A percentile compares a stretch with the other conserved stretches of the same genome.
Evolutionary conservation across 371 early-diverging fungal species (phyloP).

Genomic region (Syncephalis plumigaleata): DNA sequence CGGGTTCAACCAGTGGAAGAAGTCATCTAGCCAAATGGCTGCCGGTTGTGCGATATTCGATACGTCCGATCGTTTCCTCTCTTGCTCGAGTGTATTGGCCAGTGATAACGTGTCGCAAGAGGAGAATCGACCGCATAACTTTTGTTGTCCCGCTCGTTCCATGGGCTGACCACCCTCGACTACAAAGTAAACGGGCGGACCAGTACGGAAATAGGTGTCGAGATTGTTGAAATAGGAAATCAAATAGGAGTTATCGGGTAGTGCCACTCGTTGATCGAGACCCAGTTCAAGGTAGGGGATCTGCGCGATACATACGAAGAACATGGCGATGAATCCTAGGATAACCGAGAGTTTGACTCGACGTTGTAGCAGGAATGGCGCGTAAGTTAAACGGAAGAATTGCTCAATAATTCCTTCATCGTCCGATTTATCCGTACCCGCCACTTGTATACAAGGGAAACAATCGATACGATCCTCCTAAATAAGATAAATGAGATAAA

Average conservation of each 20-base stretch:
- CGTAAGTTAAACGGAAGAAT: conserved; percentile 30
- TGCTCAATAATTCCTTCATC: conserved; percentile 31
- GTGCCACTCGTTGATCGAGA: conserved; percentile 48
- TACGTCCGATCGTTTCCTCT: conserved; percentile 37
- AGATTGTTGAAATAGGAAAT: conserved; percentile 49
- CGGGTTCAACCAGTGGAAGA: conserved; percentile 46
- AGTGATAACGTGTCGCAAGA: conserved; percentile 32
- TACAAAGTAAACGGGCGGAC: conserved; percentile 65
- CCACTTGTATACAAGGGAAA: conserved; percentile 35
- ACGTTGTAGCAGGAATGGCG: conserved; percentile 27
- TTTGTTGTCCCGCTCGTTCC: conserved; percentile 23
- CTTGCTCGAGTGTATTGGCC: conserved; percentile 45
- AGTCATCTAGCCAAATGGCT: conserved; percentile 57
- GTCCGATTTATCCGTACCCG: conserved; percentile 25
- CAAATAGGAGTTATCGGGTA: conserved; percentile 53
- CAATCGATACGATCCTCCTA: conserved; percentile 41
- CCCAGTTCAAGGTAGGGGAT: conserved; percentile 33
- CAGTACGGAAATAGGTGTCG: conserved; percentile 40
- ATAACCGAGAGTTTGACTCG: conserved; percentile 26
- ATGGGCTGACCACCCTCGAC: conserved; percentile 32
- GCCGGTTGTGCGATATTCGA: conserved; percentile 52
- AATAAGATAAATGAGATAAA: background rate
- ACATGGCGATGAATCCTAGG: conserved; percentile 31
- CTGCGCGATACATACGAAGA: conserved; percentile 24
- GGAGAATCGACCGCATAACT: conserved; percentile 44